These are phyloP conservation scores for Coelastrella sp. DNA, from an alignment of 139 green algal species.

Conservation along the genomic window DNA sequence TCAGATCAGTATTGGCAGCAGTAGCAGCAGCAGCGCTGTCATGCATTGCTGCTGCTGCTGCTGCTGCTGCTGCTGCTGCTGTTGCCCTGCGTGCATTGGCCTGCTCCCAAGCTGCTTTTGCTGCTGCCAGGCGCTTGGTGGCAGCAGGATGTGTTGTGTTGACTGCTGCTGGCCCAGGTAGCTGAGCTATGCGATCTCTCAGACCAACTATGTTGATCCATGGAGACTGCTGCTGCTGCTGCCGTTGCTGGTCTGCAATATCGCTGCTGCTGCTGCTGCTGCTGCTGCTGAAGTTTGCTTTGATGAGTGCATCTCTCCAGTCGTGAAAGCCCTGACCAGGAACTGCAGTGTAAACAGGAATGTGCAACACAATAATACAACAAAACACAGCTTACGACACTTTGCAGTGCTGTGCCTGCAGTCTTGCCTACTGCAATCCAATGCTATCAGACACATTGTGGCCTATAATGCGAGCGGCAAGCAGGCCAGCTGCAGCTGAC, in stretches of 20 bases:
- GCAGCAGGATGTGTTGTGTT: slow-evolving; percentile 27
- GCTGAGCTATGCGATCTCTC: neutral
- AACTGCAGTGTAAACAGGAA: neutral
- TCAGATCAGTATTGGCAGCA: neutral
- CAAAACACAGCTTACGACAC: no score
- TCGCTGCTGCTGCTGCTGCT: neutral
- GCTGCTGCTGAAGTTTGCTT: neutral
- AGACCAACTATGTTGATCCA: slow-evolving; percentile 17
- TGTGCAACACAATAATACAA: neutral
- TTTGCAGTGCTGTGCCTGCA: no score
- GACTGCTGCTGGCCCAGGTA: neutral
- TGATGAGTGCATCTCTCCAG: neutral
- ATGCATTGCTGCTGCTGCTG: no score
- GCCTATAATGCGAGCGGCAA: no score
- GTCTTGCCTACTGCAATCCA: no score
- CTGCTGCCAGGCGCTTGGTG: neutral
- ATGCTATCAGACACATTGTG: no score
- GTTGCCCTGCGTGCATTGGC: neutral
- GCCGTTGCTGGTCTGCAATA: neutral
- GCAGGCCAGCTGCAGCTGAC: no score
- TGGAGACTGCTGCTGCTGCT: neutral
- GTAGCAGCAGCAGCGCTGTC: neutral
- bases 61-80: neutral
- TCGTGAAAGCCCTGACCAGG: slow-evolving; percentile 27
- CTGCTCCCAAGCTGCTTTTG: neutral